Evolutionary conservation across 108 stramenopile species (phyloP).

Genomic region (Aurantiochytrium sp.): DNA sequence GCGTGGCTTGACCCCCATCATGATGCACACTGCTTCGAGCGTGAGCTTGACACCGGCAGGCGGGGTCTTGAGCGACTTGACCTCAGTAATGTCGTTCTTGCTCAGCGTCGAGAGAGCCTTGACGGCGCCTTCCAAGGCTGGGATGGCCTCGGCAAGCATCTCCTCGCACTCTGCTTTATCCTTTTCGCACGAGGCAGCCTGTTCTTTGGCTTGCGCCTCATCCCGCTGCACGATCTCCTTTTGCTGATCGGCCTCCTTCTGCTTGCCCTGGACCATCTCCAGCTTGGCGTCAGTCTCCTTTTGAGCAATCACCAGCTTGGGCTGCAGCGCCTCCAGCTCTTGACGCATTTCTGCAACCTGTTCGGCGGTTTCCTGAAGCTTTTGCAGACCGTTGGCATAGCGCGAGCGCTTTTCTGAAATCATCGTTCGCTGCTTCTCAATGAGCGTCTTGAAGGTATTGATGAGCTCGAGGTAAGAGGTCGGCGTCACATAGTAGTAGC

Average conservation of each 20-base stretch:
- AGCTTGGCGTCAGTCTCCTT: conserved; percentile 50
- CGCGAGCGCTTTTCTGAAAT: conserved; percentile 10
- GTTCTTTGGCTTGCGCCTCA: conserved; percentile 28
- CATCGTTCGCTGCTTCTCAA: conserved; percentile 25
- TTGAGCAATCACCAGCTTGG: conserved; percentile 51
- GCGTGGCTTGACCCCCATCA: conserved; percentile 43
- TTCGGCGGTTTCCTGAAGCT: conserved; percentile 46
- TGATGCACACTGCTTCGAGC: conserved; percentile 52
- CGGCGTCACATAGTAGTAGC: conserved; percentile 63
- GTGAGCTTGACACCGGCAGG: conserved; percentile 56
- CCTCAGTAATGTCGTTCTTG: conserved; percentile 54
- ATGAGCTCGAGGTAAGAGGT: conserved; percentile 61
- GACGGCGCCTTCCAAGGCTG: conserved; percentile 60
- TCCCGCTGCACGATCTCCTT: conserved; percentile 47
- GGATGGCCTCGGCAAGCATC: conserved; percentile 63
- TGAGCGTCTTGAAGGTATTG: conserved; percentile 28
- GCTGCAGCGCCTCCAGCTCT: conserved; percentile 52
- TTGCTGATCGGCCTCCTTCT: conserved; percentile 42
- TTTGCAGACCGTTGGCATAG: conserved; percentile 53
- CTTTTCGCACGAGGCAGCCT: conserved; percentile 40
- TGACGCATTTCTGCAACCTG: conserved; percentile 54
- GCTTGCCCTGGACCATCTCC: conserved; percentile 42
- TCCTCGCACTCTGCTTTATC: conserved; percentile 45
- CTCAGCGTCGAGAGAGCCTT: conserved; percentile 58
- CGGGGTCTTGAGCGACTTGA: conserved; percentile 61